Conservation (phyloP, 495 filamentous ascomycete genomes). For the Aspergillus indologenus region DNA sequence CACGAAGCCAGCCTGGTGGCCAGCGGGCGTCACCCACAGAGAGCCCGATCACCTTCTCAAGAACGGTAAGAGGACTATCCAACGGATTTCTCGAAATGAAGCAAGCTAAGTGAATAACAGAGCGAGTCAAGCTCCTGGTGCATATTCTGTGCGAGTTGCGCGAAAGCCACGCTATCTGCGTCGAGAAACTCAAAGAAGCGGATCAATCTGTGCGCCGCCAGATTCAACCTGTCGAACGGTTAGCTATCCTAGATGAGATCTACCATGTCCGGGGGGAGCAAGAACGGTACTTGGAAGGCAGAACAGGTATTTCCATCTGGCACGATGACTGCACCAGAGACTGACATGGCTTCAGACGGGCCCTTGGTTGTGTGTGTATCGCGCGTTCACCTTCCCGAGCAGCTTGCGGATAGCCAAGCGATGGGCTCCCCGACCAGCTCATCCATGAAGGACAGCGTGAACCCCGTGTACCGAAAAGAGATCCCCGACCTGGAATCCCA, state of each 20-base stretch:
- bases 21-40: constrained; percentile 59
- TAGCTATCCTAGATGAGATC: constrained; percentile 57
- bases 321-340: not conserved
- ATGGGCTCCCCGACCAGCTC: constrained; percentile 12
- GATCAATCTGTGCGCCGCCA: constrained; percentile 44
- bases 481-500: constrained; percentile 23
- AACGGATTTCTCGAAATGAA: not conserved
- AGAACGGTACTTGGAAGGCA: constrained; percentile 54
- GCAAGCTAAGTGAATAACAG: constrained; percentile 28
- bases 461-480: constrained; percentile 18
- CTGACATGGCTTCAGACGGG: constrained; percentile 13
- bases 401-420: constrained; percentile 16
- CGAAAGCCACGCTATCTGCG: constrained; percentile 35
- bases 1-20: constrained; percentile 75
- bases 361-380: constrained; percentile 27
- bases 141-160: constrained; percentile 55
- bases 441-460: constrained; percentile 7
- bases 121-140: constrained; percentile 57
- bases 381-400: constrained; percentile 33
- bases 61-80: constrained; percentile 47
- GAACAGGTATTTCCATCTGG: constrained; percentile 45
- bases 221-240: constrained; percentile 35
- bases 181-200: constrained; percentile 36
- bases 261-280: constrained; percentile 62
- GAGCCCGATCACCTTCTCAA: constrained; percentile 80